Conservation (phyloP, 306 rosid genomes). For the Malus orientalis region DNA sequence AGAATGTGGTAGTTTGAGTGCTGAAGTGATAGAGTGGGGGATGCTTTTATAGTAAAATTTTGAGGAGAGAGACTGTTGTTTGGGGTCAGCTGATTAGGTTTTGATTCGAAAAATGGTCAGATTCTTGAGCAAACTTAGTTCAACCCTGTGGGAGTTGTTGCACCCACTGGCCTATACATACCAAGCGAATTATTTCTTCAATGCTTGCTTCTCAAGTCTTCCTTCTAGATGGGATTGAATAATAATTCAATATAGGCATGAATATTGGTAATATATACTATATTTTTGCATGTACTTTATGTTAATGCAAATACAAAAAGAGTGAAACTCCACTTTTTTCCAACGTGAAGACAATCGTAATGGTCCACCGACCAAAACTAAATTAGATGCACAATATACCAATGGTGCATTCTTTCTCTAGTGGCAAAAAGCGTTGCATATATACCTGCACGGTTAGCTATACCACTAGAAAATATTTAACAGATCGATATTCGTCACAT, state of each 20-base stretch:
- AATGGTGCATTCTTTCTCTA: too few species aligned
- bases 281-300: neutral
- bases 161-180: constrained; percentile 64
- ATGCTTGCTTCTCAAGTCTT: constrained; percentile 52
- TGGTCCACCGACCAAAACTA: neutral
- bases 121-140: constrained; percentile 34
- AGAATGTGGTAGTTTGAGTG: constrained; percentile 12
- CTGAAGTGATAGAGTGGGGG: constrained; percentile 12
- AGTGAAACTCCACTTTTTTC: neutral
- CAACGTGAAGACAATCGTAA: neutral
- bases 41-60: constrained; percentile 31
- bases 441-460: too few species aligned
- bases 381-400: neutral
- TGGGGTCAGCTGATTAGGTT: constrained; percentile 64
- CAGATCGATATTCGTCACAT: neutral
- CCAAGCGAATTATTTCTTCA: constrained; percentile 17
- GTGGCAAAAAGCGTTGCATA: too few species aligned
- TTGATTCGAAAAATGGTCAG: constrained; percentile 34
- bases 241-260: neutral
- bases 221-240: constrained; percentile 14
- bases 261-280: too few species aligned
- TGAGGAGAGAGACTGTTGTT: constrained; percentile 23
- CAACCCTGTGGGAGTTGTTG: constrained; percentile 67
- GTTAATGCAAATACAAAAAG: neutral
- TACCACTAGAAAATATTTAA: neutral